These are phyloP conservation scores for Stentor coeruleus DNA, from an alignment of 73 alveolate genomes.

Conservation along the genomic window DNA sequence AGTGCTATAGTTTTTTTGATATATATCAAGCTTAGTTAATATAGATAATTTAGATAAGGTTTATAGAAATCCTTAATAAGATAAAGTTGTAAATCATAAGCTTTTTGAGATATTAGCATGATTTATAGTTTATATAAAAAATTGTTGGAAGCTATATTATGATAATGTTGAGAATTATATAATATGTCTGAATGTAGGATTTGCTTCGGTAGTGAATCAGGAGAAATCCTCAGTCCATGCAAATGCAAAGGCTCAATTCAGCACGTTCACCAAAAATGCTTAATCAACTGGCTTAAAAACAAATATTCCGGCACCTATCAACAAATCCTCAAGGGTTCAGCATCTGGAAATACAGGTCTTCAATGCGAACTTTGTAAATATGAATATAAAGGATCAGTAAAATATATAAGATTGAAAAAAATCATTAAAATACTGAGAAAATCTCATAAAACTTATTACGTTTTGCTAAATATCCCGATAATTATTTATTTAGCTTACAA, in stretches of 20 bases:
- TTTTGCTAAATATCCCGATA: neutral
- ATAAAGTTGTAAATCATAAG: no score
- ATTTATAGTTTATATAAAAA: no score
- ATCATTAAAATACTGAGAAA: neutral
- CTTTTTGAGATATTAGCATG: no score
- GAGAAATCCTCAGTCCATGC: conserved; percentile 41
- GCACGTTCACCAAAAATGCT: conserved; percentile 42
- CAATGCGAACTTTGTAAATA: neutral
- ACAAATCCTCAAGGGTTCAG: neutral
- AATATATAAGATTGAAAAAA: neutral
- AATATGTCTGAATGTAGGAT: conserved; percentile 11
- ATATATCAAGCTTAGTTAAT: neutral
- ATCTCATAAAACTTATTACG: neutral
- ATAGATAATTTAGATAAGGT: no score
- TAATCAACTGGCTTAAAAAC: conserved; percentile 47
- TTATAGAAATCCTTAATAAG: no score
- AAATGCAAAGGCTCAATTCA: conserved; percentile 45
- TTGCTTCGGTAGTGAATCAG: neutral
- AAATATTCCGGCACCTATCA: neutral
- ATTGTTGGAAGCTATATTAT: no score
- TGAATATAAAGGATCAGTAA: neutral
- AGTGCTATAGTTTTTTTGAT: neutral
- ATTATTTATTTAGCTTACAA: neutral
- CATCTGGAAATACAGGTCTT: neutral
- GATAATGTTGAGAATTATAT: no score